These are phyloP conservation scores for Cystofilobasidium capitatum DNA, from an alignment of 768 basidiomycete genomes.

Conservation along the genomic window DNA sequence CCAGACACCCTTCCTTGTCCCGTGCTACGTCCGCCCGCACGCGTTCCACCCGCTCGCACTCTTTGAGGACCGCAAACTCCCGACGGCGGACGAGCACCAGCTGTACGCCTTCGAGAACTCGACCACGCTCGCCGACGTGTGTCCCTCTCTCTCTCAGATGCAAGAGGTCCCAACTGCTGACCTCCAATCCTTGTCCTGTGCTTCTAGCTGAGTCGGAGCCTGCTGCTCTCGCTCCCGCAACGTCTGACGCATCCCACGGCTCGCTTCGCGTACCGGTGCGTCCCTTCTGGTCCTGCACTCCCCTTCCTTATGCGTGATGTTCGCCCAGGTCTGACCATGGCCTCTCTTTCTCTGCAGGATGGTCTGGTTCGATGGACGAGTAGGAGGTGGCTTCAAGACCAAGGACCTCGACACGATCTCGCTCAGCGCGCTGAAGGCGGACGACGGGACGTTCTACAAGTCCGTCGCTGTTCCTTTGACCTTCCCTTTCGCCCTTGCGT, in stretches of 20 bases:
- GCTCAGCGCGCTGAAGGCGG: background rate
- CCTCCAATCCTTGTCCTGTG: background rate
- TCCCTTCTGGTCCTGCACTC: background rate
- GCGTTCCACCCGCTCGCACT: conserved; percentile 1
- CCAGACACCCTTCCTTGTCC: conserved; percentile 4
- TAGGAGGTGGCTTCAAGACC: background rate
- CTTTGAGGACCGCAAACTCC: conserved; percentile 3
- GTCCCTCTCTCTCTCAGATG: background rate
- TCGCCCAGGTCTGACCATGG: background rate
- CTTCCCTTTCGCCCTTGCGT: background rate
- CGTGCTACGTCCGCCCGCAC: background rate
- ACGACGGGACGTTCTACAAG: background rate
- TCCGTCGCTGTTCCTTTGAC: background rate
- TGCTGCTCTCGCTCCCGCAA: background rate
- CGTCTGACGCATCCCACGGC: background rate
- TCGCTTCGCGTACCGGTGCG: background rate
- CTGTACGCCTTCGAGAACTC: conserved; percentile 8
- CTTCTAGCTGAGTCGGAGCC: background rate
- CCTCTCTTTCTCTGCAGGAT: background rate
- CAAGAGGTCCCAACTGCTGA: background rate
- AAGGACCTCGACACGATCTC: background rate
- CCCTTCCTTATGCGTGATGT: background rate
- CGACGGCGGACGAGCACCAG: background rate
- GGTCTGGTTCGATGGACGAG: background rate
- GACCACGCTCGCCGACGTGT: conserved; percentile 8